A percentile compares a stretch with the other conserved stretches of the same genome.
phyloP scores from a whole-genome alignment of 1,284 basidiomycete species.

The Ganoderma sp. region DNA sequence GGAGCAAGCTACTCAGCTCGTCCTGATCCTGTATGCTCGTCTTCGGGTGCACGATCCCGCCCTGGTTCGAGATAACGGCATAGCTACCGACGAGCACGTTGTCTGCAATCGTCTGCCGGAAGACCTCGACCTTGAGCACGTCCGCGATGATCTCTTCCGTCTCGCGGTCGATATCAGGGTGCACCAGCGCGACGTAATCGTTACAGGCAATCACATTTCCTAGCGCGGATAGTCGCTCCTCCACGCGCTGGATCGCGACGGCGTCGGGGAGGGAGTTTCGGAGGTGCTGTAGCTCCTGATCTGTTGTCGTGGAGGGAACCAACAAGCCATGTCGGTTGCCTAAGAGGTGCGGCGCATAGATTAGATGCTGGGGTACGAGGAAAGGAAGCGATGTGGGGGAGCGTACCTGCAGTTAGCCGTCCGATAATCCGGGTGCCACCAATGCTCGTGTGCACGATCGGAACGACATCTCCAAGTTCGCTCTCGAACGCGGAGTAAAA shows the following conservation, averaged over 20 bases:
- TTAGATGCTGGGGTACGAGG: background rate
- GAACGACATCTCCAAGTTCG: conserved; percentile 92
- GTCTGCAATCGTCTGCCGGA: conserved; percentile 95
- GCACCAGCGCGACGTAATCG: conserved; percentile 96
- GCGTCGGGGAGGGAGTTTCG: conserved; percentile 94
- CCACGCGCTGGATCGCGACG: conserved; percentile 94
- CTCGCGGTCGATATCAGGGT: conserved; percentile 97
- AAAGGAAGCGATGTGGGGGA: background rate
- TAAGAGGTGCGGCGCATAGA: conserved; percentile 37
- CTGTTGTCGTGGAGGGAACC: conserved; percentile 94
- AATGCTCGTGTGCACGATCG: conserved; percentile 97
- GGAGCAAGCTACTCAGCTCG: conserved; percentile 93
- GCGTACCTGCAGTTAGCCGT: conserved; percentile 85
- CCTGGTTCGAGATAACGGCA: conserved; percentile 94
- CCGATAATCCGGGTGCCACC: conserved; percentile 96
- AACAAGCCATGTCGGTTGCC: conserved; percentile 96
- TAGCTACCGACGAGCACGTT: conserved; percentile 98
- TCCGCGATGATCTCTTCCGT: conserved; percentile 99
- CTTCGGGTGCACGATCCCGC: conserved; percentile 96
- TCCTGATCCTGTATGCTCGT: conserved; percentile 98
- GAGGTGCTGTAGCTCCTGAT: conserved; percentile 98
- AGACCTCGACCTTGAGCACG: conserved; percentile 98
- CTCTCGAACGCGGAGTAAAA: conserved; percentile 98
- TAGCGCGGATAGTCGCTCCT: conserved; percentile 94
- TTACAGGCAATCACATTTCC: conserved; percentile 99